These are phyloP conservation scores for Bruguiera hainesii DNA, from an alignment of 441 rosid genomes.

Conservation along the genomic window DNA sequence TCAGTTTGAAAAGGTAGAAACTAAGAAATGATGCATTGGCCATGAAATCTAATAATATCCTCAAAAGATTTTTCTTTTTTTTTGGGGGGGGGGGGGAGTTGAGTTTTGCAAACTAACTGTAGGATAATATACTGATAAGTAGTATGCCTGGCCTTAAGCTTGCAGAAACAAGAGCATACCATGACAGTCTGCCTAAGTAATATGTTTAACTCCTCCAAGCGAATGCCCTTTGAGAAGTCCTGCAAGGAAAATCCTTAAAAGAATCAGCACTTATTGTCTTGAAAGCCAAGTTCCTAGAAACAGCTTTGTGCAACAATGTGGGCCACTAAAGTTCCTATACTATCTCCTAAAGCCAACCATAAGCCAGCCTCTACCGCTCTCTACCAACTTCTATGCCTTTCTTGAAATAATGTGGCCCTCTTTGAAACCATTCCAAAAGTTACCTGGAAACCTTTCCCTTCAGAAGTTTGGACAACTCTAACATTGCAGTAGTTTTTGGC, in stretches of 20 bases:
- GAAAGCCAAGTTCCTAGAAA: neutral
- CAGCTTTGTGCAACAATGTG: neutral
- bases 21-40: conserved; percentile 6
- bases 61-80: too few relatives aligned
- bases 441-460: conserved; percentile 80
- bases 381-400: too few relatives aligned
- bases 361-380: too few relatives aligned
- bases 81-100: too few relatives aligned
- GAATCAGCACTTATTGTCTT: conserved; percentile 17
- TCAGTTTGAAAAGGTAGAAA: too few relatives aligned
- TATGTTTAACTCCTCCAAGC: conserved; percentile 87
- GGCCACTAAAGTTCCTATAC: neutral
- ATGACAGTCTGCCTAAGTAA: conserved; percentile 86
- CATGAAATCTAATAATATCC: neutral
- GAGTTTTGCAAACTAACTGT: neutral
- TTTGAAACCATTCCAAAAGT: conserved; percentile 15
- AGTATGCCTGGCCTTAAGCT: conserved; percentile 1
- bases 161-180: conserved; percentile 46
- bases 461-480: conserved; percentile 43
- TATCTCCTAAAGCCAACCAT: neutral
- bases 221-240: conserved; percentile 89
- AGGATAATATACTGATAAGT: neutral
- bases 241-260: conserved; percentile 31
- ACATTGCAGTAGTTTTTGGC: conserved; percentile 83
- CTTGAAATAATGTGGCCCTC: neutral